phyloP scores from a whole-genome alignment of 805 yeast species.

The Ogataea angusta region DNA sequence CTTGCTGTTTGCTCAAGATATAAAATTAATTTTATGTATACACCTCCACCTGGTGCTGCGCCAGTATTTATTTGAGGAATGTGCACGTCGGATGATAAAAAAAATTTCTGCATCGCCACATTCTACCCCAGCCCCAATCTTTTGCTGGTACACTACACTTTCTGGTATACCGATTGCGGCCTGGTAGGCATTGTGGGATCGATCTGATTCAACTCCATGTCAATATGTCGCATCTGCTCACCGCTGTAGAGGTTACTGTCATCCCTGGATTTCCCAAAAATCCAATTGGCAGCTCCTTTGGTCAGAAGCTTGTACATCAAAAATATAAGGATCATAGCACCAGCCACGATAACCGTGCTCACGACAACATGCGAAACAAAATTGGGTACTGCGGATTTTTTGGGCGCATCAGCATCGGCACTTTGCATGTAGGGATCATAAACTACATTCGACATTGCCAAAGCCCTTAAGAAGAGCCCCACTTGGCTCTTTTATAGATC shows the following conservation, averaged over 20 bases:
- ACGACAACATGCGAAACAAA: constrained; percentile 4
- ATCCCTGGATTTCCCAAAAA: background rate
- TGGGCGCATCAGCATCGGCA: background rate
- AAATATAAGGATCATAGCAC: constrained; percentile 8
- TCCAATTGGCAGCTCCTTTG: background rate
- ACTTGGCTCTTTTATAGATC: background rate
- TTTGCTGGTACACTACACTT: constrained; percentile 1
- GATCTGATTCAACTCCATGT: constrained; percentile 4
- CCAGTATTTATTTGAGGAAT: constrained; percentile 9
- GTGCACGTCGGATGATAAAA: constrained; percentile 7
- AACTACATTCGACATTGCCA: constrained; percentile 5
- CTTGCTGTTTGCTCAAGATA: constrained; percentile 1
- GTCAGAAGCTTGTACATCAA: constrained; percentile 9
- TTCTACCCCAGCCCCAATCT: constrained; percentile 2
- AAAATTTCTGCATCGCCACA: constrained; percentile 10
- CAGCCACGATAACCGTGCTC: constrained; percentile 8
- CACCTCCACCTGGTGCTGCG: constrained; percentile 7
- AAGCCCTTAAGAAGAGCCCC: background rate
- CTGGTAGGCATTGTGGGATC: constrained; percentile 11
- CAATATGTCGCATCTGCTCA: constrained; percentile 9
- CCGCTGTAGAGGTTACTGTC: constrained; percentile 8
- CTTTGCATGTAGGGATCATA: constrained; percentile 3
- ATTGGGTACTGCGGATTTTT: constrained; percentile 3
- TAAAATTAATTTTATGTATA: constrained; percentile 4
- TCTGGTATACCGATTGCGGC: constrained; percentile 1